A percentile compares a stretch with the other conserved stretches of the same genome.
Conservation (phyloP, 495 filamentous ascomycete species). For the Lasiosphaeris hirsuta region DNA sequence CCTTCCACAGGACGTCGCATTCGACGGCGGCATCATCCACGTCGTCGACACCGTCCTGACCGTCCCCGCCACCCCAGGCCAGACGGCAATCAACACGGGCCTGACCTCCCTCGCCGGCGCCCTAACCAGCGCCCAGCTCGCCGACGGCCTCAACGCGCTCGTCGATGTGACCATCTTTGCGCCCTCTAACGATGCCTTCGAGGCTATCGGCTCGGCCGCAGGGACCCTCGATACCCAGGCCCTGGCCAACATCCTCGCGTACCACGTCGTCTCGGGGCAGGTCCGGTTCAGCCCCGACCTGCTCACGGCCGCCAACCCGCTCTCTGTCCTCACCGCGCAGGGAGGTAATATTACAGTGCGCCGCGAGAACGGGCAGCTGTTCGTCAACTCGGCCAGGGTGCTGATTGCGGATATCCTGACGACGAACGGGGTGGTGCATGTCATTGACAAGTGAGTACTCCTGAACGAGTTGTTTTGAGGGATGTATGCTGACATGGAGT, state of each 20-base stretch:
- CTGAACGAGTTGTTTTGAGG: background rate
- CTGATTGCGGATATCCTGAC: constrained; percentile 47
- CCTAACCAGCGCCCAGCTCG: constrained; percentile 45
- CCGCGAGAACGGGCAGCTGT: constrained; percentile 39
- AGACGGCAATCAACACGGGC: constrained; percentile 21
- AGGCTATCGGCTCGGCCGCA: constrained; percentile 21
- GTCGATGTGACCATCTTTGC: constrained; percentile 63
- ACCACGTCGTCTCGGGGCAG: constrained; percentile 36
- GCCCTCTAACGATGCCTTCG: constrained; percentile 27
- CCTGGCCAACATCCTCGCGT: constrained; percentile 23
- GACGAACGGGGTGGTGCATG: constrained; percentile 52
- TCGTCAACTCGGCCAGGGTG: constrained; percentile 50
- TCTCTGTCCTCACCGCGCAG: constrained; percentile 31
- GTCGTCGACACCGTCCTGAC: constrained; percentile 59
- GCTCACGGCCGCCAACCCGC: constrained; percentile 25
- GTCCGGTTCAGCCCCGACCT: constrained; percentile 43
- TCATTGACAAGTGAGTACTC: constrained; percentile 43
- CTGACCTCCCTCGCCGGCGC: constrained; percentile 61
- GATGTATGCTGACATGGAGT: background rate
- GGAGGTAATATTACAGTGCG: constrained; percentile 43
- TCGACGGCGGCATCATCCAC: constrained; percentile 57
- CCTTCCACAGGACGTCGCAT: constrained; percentile 18
- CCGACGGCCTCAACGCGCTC: constrained; percentile 38
- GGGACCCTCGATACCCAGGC: constrained; percentile 9
- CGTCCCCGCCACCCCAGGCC: constrained; percentile 40